Conservation (phyloP, 2,329 filamentous ascomycete genomes). For the Colletotrichum sansevieriae region DNA sequence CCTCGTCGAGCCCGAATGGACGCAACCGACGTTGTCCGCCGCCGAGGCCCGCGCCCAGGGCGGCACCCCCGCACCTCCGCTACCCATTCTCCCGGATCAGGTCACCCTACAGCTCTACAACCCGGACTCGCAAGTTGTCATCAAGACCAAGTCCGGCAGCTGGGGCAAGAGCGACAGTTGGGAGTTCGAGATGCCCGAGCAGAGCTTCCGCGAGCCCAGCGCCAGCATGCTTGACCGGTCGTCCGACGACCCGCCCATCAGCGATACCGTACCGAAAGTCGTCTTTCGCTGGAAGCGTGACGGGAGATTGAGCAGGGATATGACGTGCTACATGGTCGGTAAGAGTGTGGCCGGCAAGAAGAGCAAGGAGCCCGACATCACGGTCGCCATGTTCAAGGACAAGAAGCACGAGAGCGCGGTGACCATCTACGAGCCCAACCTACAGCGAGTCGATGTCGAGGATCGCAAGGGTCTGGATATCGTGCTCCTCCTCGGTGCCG, state of each 20-base stretch:
- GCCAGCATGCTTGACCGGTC: conserved; percentile 82
- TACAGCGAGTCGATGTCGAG: conserved; percentile 90
- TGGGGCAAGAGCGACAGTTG: conserved; percentile 87
- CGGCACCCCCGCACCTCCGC: conserved; percentile 72
- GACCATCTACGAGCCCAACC: conserved; percentile 93
- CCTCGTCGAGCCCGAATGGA: conserved; percentile 86
- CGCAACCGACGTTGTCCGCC: conserved; percentile 82
- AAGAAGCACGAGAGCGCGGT: conserved; percentile 74
- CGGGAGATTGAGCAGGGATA: conserved; percentile 85
- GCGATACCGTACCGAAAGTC: conserved; percentile 76
- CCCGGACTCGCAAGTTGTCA: conserved; percentile 83
- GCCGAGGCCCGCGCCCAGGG: conserved; percentile 82
- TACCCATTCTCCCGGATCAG: conserved; percentile 78
- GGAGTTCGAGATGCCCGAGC: conserved; percentile 93
- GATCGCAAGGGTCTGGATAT: conserved; percentile 95
- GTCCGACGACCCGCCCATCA: conserved; percentile 56
- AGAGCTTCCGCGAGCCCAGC: conserved; percentile 85
- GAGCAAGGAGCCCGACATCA: conserved; percentile 94
- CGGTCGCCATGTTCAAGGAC: conserved; percentile 86
- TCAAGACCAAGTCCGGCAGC: conserved; percentile 78
- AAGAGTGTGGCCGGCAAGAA: conserved; percentile 80
- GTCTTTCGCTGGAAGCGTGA: conserved; percentile 92
- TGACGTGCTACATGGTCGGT: conserved; percentile 89
- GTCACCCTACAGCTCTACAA: conserved; percentile 95
- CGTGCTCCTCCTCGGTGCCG: conserved; percentile 74